Evolutionary conservation across 2,329 filamentous ascomycete genomes (phyloP).

Genomic region (Cladosporium sp.): DNA sequence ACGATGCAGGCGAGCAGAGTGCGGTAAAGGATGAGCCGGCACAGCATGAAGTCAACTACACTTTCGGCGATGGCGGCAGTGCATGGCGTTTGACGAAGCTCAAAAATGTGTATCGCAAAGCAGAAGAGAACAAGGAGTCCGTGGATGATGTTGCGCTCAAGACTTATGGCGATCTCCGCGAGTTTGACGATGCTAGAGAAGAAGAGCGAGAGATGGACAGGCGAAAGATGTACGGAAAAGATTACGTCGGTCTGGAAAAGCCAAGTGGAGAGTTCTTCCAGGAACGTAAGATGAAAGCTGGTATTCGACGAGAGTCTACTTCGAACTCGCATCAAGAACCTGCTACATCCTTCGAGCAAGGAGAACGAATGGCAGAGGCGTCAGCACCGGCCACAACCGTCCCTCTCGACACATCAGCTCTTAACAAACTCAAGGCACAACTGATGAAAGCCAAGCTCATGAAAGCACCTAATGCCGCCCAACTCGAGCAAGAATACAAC

Average conservation of each 20-base stretch:
- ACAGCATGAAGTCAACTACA: conserved; percentile 71
- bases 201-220: conserved; percentile 90
- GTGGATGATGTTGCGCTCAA: conserved; percentile 83
- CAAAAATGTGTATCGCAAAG: conserved; percentile 77
- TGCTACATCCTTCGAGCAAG: conserved; percentile 44
- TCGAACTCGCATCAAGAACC: background rate
- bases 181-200: conserved; percentile 90
- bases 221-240: conserved; percentile 76
- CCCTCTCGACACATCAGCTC: conserved; percentile 69
- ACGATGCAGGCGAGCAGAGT: conserved; percentile 40
- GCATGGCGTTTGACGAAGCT: conserved; percentile 97
- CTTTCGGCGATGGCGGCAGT: conserved; percentile 84
- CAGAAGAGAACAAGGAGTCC: conserved; percentile 68
- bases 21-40: conserved; percentile 53
- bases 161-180: conserved; percentile 74
- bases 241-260: conserved; percentile 81
- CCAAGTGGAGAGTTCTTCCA: conserved; percentile 84
- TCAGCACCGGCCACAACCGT: conserved; percentile 51
- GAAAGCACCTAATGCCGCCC: conserved; percentile 70
- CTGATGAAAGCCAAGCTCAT: conserved; percentile 95
- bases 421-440: conserved; percentile 89
- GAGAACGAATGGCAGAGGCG: conserved; percentile 59
- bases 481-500: conserved; percentile 83
- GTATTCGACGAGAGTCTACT: conserved; percentile 43
- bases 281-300: conserved; percentile 67